Percentiles rank a stretch among this genome's conserved stretches.
phyloP scores from a whole-genome alignment of 2,329 filamentous ascomycete species.

The Talaromyces albobiverticillius region DNA sequence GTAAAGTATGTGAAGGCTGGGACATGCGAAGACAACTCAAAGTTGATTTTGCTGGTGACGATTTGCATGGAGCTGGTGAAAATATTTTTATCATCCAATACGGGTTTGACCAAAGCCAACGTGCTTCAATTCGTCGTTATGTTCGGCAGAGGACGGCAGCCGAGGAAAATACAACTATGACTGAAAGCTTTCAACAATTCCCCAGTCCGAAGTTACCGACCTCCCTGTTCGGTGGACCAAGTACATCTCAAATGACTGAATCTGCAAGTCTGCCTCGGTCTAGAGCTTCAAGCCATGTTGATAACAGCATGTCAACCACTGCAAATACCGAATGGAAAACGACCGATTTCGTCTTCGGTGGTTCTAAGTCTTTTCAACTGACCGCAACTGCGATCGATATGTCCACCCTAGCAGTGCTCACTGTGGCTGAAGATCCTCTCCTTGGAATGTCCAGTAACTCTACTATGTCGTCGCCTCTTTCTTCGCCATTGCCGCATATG shows the following conservation, averaged over 20 bases:
- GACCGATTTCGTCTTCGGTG: slow-evolving; percentile 61
- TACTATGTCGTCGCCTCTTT: slow-evolving; percentile 52
- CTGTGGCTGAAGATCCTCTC: slow-evolving; percentile 74
- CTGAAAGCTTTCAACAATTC: slow-evolving; percentile 18
- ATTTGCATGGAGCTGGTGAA: slow-evolving; percentile 74
- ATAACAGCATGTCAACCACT: slow-evolving; percentile 31
- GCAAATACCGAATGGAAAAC: slow-evolving; percentile 64
- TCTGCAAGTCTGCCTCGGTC: slow-evolving; percentile 23
- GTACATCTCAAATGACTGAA: slow-evolving; percentile 16
- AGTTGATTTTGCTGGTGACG: slow-evolving; percentile 84
- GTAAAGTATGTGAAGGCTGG: slow-evolving; percentile 77
- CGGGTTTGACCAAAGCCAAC: slow-evolving; percentile 61
- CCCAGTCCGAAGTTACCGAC: slow-evolving; percentile 21
- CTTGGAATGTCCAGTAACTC: slow-evolving; percentile 57
- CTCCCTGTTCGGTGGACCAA: slow-evolving; percentile 53
- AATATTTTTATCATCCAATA: slow-evolving; percentile 70
- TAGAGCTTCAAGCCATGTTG: slow-evolving; percentile 29
- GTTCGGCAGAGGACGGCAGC: slow-evolving; percentile 51
- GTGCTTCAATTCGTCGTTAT: slow-evolving; percentile 55
- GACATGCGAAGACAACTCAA: slow-evolving; percentile 84
- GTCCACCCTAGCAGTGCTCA: slow-evolving; percentile 69
- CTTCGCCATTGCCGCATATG: slow-evolving; percentile 52
- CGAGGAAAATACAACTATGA: slow-evolving; percentile 19
- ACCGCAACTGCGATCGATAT: slow-evolving; percentile 69
- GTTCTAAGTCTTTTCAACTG: slow-evolving; percentile 59